Percentiles rank a stretch among this genome's conserved stretches.
These are phyloP conservation scores for Sanghuangporus weigelae DNA, from an alignment of 1,284 basidiomycete species.

Conservation along the genomic window DNA sequence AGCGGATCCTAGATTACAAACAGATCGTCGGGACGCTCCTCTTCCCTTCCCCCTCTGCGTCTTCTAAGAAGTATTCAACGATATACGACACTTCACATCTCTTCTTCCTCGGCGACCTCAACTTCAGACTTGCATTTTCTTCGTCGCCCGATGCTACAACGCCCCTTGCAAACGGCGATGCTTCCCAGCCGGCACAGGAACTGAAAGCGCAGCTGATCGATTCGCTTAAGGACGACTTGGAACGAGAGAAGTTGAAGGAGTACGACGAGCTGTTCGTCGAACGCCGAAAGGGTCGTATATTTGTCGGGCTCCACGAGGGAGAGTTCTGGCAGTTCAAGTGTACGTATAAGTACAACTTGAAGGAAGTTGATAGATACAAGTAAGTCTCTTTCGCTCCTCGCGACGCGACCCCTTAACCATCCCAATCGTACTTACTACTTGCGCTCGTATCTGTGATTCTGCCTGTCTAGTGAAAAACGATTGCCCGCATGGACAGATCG, in stretches of 20 bases:
- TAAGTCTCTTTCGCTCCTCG: constrained; percentile 31
- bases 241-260: constrained; percentile 61
- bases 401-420: background rate
- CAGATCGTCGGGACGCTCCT: constrained; percentile 80
- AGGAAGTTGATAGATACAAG: constrained; percentile 78
- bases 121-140: constrained; percentile 71
- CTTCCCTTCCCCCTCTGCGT: constrained; percentile 56
- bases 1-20: constrained; percentile 78
- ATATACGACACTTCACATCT: constrained; percentile 80
- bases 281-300: constrained; percentile 55
- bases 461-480: constrained; percentile 55
- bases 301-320: constrained; percentile 75
- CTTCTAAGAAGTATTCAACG: constrained; percentile 42
- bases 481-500: constrained; percentile 94
- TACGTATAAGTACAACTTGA: constrained; percentile 84
- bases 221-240: constrained; percentile 45
- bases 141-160: constrained; percentile 45
- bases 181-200: constrained; percentile 21
- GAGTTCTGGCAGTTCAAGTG: constrained; percentile 82
- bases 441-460: background rate
- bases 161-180: constrained; percentile 23
- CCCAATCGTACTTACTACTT: too few relatives aligned
- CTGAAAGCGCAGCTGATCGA: constrained; percentile 28
- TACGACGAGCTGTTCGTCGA: constrained; percentile 75
- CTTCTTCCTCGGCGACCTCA: constrained; percentile 86